Evolutionary conservation across 108 stramenopile species (phyloP), one percentile per base, ranked within the genome.

Genomic region (Nitzschia palea): DNA sequence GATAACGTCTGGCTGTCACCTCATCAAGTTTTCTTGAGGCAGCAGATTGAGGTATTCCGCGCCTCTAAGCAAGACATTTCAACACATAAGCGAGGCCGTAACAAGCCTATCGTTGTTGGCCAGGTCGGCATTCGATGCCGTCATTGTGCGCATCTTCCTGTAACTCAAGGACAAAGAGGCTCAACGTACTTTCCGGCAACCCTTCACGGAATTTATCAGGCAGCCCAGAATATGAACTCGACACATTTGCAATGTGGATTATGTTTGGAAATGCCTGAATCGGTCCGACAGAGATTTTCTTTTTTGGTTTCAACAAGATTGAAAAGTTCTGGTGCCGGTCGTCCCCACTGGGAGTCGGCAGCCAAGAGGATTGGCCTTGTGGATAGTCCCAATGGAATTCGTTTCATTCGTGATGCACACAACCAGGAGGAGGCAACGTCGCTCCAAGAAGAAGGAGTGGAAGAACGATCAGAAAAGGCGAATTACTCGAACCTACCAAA

Each of bases 221-320:
- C 89, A 6, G 84, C 88, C 28, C 88, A 87, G 52, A 90, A 94
- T 62, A 94, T 94, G 93, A 82, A 85, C 63, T 68, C 87, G 17
- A 85, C 79, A 50, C 90, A 91, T 55, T 73, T 91, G 64, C 79
- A 80, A 44, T 61, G 71, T 35, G 90, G 88, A 26, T 50, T 73
- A 4, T 91, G 90, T 60, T 58, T 68, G 20, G 75, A 77, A 43
- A 88, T 91, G 70, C 85, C 85, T 6, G 55, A 71, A 5, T 67
- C 58, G 52, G 72, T 86, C 35, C 74, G 80, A 60, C 62, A 77
- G 18, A 44, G 69, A 44, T 90, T 87, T 70, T 69, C 68, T 43
- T 58, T 57, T 33, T 52, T 89, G 29, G 76, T 85, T 62, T 79
- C 88, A 25, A 85, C 84, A 23, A 71, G 55, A 50, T 53, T 40